Base-by-base conservation (phyloP, 208 protist species). In the Acanthamoeba royreba region DNA sequence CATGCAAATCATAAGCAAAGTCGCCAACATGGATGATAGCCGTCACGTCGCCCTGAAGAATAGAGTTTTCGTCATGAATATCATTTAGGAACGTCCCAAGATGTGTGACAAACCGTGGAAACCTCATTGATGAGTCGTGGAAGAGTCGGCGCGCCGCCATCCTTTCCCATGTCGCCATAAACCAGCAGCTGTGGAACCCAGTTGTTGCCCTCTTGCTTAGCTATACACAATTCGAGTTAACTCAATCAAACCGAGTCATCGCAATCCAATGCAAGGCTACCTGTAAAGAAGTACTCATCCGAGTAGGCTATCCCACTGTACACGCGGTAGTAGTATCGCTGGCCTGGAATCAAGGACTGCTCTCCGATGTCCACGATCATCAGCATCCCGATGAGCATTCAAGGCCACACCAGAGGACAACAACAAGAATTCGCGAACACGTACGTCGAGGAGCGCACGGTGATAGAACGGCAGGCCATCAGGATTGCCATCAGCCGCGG, bases 1-100 rank as follows among this genome's bases (percentile, higher is more conserved):
- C 35, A 35, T 92, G 35, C 5, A 92, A 55, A 35, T 92, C 61
- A 52, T 92, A 92, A 43, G 86, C 86, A 77, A 92, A 92, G 86
- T 92, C 86, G 25, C 86, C 86, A 49, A 74, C 52, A 49, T 92
- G 86, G 33, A 92, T 92, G 53, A 77, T 52, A 17, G 86, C 86
- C 9, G 46, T 92, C 4, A 66, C 22, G 35, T 55, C 61, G 3
- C 58, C 61, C 86, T 89, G 45, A 2, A 22, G 15, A 63, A 25
- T 9, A 47, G 17, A 38, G 8, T 85, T 85, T 47, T 17, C 74
- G 5, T 85, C 5, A 13, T 38, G 25, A 77, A 77, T 33, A 77
- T 77, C 35, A 19, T 25, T 9, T 55, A 28, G 3, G 25, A 28
- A 63, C 25, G 31, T 4, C 72, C 17, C 9, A 13, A 83, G 15